phyloP scores from a whole-genome alignment of 345 rosid genomes.

The Camelina laxa region DNA sequence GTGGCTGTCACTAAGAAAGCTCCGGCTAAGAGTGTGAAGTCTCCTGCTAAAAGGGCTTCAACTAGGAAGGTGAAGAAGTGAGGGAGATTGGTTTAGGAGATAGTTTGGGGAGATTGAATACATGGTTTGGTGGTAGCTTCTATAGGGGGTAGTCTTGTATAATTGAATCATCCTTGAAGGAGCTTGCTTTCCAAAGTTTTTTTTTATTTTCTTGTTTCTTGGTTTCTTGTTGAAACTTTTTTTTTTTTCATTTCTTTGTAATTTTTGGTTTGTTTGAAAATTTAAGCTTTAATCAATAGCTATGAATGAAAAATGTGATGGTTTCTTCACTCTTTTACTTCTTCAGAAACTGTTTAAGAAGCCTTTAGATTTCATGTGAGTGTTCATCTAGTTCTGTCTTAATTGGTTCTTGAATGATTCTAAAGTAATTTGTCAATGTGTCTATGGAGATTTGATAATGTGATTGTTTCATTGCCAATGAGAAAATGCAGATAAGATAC shows the following conservation, averaged over 20 bases:
- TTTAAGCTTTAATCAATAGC: slow-evolving; percentile 36
- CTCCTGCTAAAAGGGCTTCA: slow-evolving; percentile 60
- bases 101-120: slow-evolving; percentile 32
- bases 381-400: neutral
- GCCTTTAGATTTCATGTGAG: neutral
- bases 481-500: slow-evolving; percentile 7
- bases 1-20: slow-evolving; percentile 49
- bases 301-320: slow-evolving; percentile 1
- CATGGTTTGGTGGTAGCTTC: slow-evolving; percentile 38
- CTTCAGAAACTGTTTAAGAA: neutral
- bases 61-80: slow-evolving; percentile 55
- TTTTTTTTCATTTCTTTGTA: neutral
- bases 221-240: slow-evolving; percentile 31
- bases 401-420: neutral
- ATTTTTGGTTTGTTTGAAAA: slow-evolving; percentile 36
- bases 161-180: slow-evolving; percentile 44
- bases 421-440: neutral
- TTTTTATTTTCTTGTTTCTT: neutral
- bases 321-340: neutral
- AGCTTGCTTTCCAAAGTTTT: slow-evolving; percentile 39
- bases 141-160: slow-evolving; percentile 46
- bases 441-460: neutral
- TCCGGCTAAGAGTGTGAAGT: slow-evolving; percentile 60
- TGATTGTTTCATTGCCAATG: slow-evolving; percentile 2
- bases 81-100: slow-evolving; percentile 22